Conservation (phyloP, 148 eudicot genomes). For the Camellia lanceoleosa region DNA sequence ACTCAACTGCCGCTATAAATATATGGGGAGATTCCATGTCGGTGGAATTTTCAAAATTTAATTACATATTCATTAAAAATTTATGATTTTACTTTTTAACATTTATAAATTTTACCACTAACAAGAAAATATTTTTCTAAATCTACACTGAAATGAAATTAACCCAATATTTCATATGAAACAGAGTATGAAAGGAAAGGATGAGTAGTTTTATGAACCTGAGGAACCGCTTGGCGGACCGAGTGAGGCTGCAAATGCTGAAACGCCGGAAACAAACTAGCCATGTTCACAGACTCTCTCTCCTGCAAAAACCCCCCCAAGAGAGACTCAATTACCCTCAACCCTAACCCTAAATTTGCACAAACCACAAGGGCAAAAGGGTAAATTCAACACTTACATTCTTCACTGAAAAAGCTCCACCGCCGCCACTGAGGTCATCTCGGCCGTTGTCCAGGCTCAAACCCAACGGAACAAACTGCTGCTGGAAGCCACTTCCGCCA, state of each 20-base stretch:
- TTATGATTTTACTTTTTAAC: too few species aligned
- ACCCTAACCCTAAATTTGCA: neutral
- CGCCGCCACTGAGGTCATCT: constrained; percentile 22
- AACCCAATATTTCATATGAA: too few species aligned
- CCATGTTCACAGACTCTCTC: constrained; percentile 33
- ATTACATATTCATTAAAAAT: too few species aligned
- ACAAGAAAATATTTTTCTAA: too few species aligned
- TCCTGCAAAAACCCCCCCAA: constrained; percentile 30
- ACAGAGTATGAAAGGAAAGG: neutral
- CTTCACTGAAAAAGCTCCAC: constrained; percentile 22
- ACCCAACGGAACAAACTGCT: constrained; percentile 36
- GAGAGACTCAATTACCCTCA: neutral
- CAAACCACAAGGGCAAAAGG: constrained; percentile 7
- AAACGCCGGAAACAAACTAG: constrained; percentile 40
- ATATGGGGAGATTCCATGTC: neutral
- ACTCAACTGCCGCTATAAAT: neutral
- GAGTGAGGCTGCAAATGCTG: constrained; percentile 50
- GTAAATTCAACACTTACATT: constrained; percentile 16
- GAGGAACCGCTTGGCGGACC: constrained; percentile 40
- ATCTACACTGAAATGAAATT: too few species aligned
- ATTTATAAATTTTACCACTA: too few species aligned
- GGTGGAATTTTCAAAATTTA: too few species aligned
- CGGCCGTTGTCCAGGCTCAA: constrained; percentile 43
- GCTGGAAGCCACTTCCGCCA: constrained; percentile 15
- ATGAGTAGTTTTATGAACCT: constrained; percentile 19